These are phyloP conservation scores for Pleurotus giganteus DNA, from an alignment of 768 basidiomycete genomes.

Conservation along the genomic window DNA sequence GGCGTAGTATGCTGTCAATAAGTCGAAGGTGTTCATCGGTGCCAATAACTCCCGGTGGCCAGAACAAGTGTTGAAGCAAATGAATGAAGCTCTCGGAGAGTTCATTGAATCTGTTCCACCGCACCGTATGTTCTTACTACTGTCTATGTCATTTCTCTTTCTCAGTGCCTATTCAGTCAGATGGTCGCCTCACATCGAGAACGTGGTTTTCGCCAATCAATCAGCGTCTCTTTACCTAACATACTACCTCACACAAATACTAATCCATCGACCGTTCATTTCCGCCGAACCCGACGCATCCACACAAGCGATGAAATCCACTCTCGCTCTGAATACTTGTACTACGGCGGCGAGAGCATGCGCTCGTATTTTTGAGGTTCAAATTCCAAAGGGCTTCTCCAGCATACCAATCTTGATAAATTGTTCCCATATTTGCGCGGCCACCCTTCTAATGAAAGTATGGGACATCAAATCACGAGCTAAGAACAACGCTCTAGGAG, in stretches of 20 bases:
- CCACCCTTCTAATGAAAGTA: slow-evolving; percentile 50
- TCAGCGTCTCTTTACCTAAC: slow-evolving; percentile 54
- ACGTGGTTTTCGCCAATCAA: slow-evolving; percentile 50
- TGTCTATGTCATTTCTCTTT: not conserved
- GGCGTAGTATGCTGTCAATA: slow-evolving; percentile 38
- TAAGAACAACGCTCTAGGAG: slow-evolving; percentile 24
- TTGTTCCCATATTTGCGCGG: slow-evolving; percentile 48
- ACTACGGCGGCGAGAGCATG: slow-evolving; percentile 60
- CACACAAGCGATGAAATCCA: slow-evolving; percentile 17
- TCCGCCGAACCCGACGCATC: slow-evolving; percentile 20
- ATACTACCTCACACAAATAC: slow-evolving; percentile 63
- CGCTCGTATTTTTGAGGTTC: slow-evolving; percentile 55
- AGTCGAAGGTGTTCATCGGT: slow-evolving; percentile 12
- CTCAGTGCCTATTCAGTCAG: slow-evolving; percentile 35
- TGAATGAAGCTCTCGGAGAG: slow-evolving; percentile 45
- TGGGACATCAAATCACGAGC: slow-evolving; percentile 57
- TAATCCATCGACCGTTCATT: slow-evolving; percentile 71
- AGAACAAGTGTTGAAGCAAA: slow-evolving; percentile 45
- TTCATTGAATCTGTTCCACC: slow-evolving; percentile 64
- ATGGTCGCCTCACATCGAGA: slow-evolving; percentile 55
- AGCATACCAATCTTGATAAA: slow-evolving; percentile 42
- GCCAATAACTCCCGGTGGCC: slow-evolving; percentile 7
- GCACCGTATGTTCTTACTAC: slow-evolving; percentile 37
- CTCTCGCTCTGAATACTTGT: slow-evolving; percentile 57
- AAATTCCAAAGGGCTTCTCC: slow-evolving; percentile 41